Evolutionary conservation across 371 early-diverging fungal genomes (phyloP).

Genomic region (Rhizopus microsporus): DNA sequence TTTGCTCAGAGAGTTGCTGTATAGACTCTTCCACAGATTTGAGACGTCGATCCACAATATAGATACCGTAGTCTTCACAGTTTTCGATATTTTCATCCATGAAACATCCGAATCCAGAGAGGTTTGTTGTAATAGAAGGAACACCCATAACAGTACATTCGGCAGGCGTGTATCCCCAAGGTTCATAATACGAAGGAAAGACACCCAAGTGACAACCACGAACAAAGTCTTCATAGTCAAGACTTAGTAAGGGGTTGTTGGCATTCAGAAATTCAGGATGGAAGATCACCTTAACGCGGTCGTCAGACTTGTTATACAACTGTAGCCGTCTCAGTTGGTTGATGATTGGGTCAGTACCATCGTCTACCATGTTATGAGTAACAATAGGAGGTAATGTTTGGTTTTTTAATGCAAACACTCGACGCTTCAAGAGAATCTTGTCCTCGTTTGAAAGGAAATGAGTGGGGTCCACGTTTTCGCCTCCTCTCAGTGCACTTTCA

Average conservation of each 20-base stretch:
- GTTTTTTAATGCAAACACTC: conserved; percentile 90
- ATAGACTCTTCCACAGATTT: conserved; percentile 92
- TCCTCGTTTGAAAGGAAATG: conserved; percentile 84
- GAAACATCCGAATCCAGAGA: conserved; percentile 97
- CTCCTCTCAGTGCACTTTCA: conserved; percentile 70
- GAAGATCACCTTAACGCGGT: conserved; percentile 96
- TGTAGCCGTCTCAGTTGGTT: conserved; percentile 77
- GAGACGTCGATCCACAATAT: conserved; percentile 93
- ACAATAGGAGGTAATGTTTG: conserved; percentile 90
- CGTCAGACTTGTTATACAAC: conserved; percentile 86
- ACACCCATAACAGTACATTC: conserved; percentile 99
- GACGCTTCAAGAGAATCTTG: conserved; percentile 85
- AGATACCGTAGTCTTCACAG: conserved; percentile 95
- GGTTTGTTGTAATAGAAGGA: conserved; percentile 95
- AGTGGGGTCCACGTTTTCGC: conserved; percentile 53
- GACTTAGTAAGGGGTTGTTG: conserved; percentile 88
- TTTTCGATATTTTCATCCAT: conserved; percentile 96
- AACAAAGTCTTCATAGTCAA: conserved; percentile 98
- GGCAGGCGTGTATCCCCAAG: conserved; percentile 97
- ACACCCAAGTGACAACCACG: conserved; percentile 96
- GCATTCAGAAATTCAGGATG: conserved; percentile 96
- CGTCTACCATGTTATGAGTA: conserved; percentile 94
- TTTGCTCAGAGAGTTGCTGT: conserved; percentile 84
- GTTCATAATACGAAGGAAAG: conserved; percentile 96
- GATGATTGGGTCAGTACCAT: conserved; percentile 84